These are phyloP conservation scores for Lactarius psammicola DNA, from an alignment of 768 basidiomycete species.

Conservation along the genomic window DNA sequence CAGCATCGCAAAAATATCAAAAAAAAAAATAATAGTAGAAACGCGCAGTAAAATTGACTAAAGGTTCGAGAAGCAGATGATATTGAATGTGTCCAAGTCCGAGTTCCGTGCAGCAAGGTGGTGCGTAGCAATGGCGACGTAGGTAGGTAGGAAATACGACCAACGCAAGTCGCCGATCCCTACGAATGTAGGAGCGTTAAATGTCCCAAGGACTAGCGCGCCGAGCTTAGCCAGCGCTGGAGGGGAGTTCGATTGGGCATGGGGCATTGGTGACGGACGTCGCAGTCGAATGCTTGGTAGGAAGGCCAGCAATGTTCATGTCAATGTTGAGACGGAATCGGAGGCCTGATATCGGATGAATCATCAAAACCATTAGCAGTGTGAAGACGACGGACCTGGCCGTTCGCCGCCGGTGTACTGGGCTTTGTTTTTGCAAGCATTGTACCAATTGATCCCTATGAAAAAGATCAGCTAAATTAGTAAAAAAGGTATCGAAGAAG, in stretches of 20 bases:
- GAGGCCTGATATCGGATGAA: constrained; percentile 29
- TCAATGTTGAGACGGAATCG: constrained; percentile 38
- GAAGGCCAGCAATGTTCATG: constrained; percentile 40
- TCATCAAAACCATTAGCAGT: background rate
- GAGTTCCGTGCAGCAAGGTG: constrained; percentile 12
- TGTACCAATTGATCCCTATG: constrained; percentile 71
- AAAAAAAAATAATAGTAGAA: background rate
- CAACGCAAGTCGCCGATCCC: constrained; percentile 1
- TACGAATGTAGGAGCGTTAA: background rate
- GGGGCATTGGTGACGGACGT: constrained; percentile 36
- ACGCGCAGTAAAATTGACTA: constrained; percentile 18
- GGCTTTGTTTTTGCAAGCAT: constrained; percentile 65
- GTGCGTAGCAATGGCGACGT: constrained; percentile 6
- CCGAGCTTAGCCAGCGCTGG: constrained; percentile 27
- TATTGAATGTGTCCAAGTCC: constrained; percentile 11
- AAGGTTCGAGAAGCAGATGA: constrained; percentile 16
- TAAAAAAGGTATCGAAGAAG: constrained; percentile 15
- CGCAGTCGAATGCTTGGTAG: constrained; percentile 33
- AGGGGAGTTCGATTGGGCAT: constrained; percentile 37
- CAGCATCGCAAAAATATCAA: background rate
- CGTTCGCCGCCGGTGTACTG: constrained; percentile 51
- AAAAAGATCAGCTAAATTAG: constrained; percentile 17
- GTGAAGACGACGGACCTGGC: constrained; percentile 48
- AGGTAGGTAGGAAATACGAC: background rate
- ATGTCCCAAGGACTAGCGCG: background rate